phyloP scores from a whole-genome alignment of 2,329 filamentous ascomycete genomes.

The Ascosphaera apis region DNA sequence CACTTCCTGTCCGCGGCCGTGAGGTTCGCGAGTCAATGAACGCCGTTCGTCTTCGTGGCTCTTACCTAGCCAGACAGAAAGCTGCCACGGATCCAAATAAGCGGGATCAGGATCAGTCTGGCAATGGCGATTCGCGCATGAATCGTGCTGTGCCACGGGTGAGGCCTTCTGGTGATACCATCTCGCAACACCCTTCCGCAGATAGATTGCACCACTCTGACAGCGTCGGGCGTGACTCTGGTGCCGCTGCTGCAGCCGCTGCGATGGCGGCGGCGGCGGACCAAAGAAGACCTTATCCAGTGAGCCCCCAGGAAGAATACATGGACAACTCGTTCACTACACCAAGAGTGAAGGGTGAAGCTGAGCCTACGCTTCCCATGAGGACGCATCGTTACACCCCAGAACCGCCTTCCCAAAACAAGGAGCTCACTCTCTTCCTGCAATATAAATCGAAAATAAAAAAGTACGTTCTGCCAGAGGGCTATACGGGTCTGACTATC shows the following conservation, averaged over 20 bases:
- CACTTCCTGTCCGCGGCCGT: conserved; percentile 58
- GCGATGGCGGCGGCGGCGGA: too few relatives aligned
- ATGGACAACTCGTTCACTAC: too few relatives aligned
- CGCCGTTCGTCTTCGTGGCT: conserved; percentile 25
- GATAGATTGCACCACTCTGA: conserved; percentile 35
- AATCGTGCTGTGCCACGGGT: too few relatives aligned
- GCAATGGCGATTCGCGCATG: conserved; percentile 1
- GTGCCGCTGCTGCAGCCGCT: too few relatives aligned
- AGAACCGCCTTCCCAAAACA: conserved; percentile 46
- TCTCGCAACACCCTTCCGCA: conserved; percentile 25
- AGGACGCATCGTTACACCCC: conserved; percentile 32
- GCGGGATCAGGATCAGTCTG: conserved; percentile 13
- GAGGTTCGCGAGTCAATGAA: conserved; percentile 63
- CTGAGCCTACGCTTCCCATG: too few relatives aligned
- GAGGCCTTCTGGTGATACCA: too few relatives aligned
- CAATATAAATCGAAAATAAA: conserved; percentile 96
- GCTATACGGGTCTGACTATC: conserved; percentile 62
- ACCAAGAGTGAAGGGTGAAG: too few relatives aligned
- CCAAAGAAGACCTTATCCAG: too few relatives aligned
- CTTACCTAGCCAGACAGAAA: too few relatives aligned
- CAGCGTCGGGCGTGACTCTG: too few relatives aligned
- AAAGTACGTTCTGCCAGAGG: conserved; percentile 75
- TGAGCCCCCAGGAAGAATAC: too few relatives aligned
- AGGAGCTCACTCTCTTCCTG: conserved; percentile 79
- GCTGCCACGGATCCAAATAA: conserved; percentile 41